Percentiles rank a stretch among this genome's conserved stretches.
Conservation (phyloP, 2,329 filamentous ascomycete species). For the Alternaria infectoria region DNA sequence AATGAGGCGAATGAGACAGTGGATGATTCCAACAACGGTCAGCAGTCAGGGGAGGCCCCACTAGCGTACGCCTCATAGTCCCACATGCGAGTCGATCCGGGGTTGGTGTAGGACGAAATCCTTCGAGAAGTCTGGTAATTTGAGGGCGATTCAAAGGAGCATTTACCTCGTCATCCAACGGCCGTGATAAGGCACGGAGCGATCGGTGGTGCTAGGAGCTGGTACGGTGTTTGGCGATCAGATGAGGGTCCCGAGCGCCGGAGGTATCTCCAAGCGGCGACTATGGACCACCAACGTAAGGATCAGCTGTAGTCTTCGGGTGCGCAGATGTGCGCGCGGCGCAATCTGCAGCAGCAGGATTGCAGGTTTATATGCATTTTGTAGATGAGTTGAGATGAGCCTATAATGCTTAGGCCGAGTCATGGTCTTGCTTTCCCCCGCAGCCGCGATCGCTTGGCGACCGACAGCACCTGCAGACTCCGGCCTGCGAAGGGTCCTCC, state of each 20-base stretch:
- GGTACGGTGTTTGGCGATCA: not conserved
- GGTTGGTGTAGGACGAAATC: constrained; percentile 13
- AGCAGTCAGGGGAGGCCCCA: constrained; percentile 30
- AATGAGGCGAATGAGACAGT: constrained; percentile 11
- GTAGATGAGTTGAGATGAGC: constrained; percentile 40
- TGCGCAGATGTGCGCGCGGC: constrained; percentile 17
- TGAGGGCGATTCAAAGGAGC: not conserved
- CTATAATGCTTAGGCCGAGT: constrained; percentile 38
- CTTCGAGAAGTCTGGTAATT: constrained; percentile 14
- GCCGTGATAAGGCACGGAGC: not conserved
- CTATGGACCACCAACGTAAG: not conserved
- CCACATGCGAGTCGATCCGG: constrained; percentile 31
- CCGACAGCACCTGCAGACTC: constrained; percentile 18
- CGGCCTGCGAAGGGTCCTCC: constrained; percentile 23
- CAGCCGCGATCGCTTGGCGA: constrained; percentile 30
- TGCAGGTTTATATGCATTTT: constrained; percentile 31
- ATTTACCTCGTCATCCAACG: not conserved
- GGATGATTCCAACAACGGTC: constrained; percentile 9
- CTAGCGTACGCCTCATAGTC: constrained; percentile 30
- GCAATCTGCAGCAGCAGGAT: constrained; percentile 32
- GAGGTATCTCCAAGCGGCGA: not conserved
- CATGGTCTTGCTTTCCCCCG: constrained; percentile 39
- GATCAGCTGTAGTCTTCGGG: constrained; percentile 6
- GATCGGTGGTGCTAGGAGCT: not conserved
- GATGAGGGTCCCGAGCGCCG: not conserved